These are phyloP conservation scores for Populus alba DNA, from an alignment of 345 rosid genomes.

Conservation along the genomic window DNA sequence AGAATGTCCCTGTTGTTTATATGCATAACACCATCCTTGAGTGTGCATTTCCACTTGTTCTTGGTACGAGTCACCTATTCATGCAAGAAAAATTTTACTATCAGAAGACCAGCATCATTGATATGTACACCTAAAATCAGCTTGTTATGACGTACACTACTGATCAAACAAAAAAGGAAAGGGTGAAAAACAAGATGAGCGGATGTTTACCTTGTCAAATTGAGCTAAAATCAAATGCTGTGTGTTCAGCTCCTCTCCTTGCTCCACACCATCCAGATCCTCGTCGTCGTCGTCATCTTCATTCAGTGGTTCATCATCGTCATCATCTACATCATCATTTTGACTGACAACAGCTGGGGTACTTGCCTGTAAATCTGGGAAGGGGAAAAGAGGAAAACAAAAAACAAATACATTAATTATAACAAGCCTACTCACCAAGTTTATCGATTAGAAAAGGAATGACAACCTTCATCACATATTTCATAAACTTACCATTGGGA, in stretches of 20 bases:
- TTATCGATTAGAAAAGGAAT: neutral
- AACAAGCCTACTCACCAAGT: neutral
- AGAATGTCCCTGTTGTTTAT: conserved; percentile 91
- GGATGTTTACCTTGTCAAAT: conserved; percentile 74
- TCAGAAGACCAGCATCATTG: neutral
- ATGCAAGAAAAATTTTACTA: conserved; percentile 4
- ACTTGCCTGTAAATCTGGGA: conserved; percentile 67
- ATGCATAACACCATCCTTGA: conserved; percentile 98
- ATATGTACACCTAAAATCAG: neutral
- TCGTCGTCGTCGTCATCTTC: conserved; percentile 91
- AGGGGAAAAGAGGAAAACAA: conserved; percentile 11
- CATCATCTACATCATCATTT: conserved; percentile 62
- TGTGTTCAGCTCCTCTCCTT: conserved; percentile 88
- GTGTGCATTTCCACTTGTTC: conserved; percentile 91
- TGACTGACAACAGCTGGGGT: conserved; percentile 59
- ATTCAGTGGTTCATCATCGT: conserved; percentile 77
- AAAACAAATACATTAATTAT: neutral
- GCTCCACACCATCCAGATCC: conserved; percentile 82
- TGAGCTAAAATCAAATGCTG: conserved; percentile 97
- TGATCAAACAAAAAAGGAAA: neutral
- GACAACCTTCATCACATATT: neutral
- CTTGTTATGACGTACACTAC: neutral
- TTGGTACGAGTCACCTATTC: conserved; percentile 88
- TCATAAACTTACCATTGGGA: conserved; percentile 53
- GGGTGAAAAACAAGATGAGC: neutral